Evolutionary conservation across 1,284 basidiomycete species (phyloP), one percentile per base, ranked within the genome.

Genomic region (Tilletia walkeri): DNA sequence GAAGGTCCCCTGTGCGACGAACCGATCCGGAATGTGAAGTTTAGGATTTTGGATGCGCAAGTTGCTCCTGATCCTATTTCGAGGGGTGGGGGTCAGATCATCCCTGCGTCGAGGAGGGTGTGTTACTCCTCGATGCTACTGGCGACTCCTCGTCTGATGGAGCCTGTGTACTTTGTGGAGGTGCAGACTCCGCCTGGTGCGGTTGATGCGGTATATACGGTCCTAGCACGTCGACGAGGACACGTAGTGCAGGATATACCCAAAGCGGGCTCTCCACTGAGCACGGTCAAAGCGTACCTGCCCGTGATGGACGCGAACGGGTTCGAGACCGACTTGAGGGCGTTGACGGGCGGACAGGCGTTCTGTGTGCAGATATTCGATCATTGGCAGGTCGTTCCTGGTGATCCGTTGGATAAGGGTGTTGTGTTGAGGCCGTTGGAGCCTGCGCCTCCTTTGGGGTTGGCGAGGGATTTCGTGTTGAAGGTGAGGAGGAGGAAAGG

Each of bases 51-150:
- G 68, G 94, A 97, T 78, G 93, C 95, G 12, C 90, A 89, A 74
- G 86, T 99, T 30, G 94, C 95, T 9, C 89, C 90, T 78, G 95
- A 99, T 84, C 92, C 95, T 78, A 99, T 99, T 81, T 95, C 93
- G 87, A 90, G 96, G 53, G 96, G 96, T 61, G 94, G 95, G 71
- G 96, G 96, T 71, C 96, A 99, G 85, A 94, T 99, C 79, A 97
- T 99, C 75, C 95, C 95, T 45, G 98, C 95, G 10, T 93, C 94
- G 5, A 90, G 96, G 73, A 90, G 96, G 61, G 96, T 97, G 67
- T 97, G 95, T 86, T 99, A 99, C 84, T 97, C 95, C n/a, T 95
- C 94, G 16, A 95, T 98, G 88, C 86, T 99, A 72, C 94, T 99
- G 89, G 84, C 84, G 16, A 84, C 84, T 38, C 84, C 84, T 10